These are phyloP conservation scores for Rhynchospora breviuscula DNA, from an alignment of 176 grass and related monocot species.

Conservation along the genomic window DNA sequence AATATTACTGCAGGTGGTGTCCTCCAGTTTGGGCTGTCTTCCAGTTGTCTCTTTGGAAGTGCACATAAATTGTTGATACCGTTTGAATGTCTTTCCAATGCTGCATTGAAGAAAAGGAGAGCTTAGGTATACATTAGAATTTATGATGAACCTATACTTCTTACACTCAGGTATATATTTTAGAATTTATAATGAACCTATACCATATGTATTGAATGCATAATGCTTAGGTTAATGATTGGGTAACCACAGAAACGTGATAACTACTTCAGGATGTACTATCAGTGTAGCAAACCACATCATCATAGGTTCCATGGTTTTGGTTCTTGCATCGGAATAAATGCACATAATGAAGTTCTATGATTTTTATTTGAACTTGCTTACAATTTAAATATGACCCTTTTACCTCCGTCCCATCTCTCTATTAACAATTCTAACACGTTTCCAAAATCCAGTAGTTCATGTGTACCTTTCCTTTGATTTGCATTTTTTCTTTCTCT, in stretches of 20 bases:
- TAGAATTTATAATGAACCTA: background rate
- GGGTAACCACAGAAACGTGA: background rate
- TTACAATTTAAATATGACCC: background rate
- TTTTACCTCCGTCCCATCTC: background rate
- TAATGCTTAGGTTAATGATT: background rate
- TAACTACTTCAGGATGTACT: too few species aligned
- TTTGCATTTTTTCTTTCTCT: background rate
- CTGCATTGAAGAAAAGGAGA: conserved; percentile 1
- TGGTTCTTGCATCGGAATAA: background rate
- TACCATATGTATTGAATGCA: too few species aligned
- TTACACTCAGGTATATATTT: background rate
- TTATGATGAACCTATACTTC: background rate
- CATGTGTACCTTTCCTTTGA: background rate
- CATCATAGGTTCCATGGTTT: background rate
- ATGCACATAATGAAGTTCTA: background rate
- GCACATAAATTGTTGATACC: conserved; percentile 2
- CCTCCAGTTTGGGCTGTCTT: background rate
- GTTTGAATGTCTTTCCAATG: background rate
- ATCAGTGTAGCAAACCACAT: background rate
- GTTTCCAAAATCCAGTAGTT: background rate
- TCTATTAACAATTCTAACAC: background rate
- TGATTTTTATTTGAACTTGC: background rate
- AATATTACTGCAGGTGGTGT: background rate
- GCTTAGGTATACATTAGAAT: background rate
- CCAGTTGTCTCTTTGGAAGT: background rate